Evolutionary conservation across 805 yeast species (phyloP).

Genomic region (Candida stauntonica): DNA sequence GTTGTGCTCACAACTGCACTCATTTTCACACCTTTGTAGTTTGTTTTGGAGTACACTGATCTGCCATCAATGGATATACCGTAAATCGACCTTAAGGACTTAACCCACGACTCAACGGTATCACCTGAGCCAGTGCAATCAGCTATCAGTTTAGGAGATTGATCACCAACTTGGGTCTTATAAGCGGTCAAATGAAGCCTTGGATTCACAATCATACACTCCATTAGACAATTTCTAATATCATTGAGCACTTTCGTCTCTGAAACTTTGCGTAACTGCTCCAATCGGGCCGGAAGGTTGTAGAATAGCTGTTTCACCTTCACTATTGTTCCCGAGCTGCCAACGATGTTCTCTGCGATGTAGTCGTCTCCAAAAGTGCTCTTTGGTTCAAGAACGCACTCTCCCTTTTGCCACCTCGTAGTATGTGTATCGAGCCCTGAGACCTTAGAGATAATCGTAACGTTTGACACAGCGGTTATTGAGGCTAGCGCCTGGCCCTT

Average conservation of each 20-base stretch:
- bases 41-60: not conserved
- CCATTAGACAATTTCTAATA: slow-evolving; percentile 30
- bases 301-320: slow-evolving; percentile 37
- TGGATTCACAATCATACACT: slow-evolving; percentile 28
- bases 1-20: slow-evolving; percentile 37
- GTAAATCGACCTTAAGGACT: slow-evolving; percentile 27
- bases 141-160: slow-evolving; percentile 2
- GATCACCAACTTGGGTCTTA: slow-evolving; percentile 1
- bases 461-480: slow-evolving; percentile 42
- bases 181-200: slow-evolving; percentile 16
- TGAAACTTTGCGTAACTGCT: slow-evolving; percentile 22
- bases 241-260: slow-evolving; percentile 25
- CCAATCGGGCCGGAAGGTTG: slow-evolving; percentile 40
- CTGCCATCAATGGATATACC: slow-evolving; percentile 23
- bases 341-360: slow-evolving; percentile 2
- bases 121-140: not conserved
- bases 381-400: slow-evolving; percentile 14
- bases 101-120: slow-evolving; percentile 2
- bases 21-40: slow-evolving; percentile 26
- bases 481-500: slow-evolving; percentile 68
- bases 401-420: slow-evolving; percentile 8
- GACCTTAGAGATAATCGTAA: slow-evolving; percentile 45
- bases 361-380: slow-evolving; percentile 7
- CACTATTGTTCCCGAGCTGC: slow-evolving; percentile 37
- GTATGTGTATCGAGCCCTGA: slow-evolving; percentile 29